Evolutionary conservation across 306 rosid species (phyloP), one percentile per base, ranked within the genome.

Genomic region (Castanea crenata): DNA sequence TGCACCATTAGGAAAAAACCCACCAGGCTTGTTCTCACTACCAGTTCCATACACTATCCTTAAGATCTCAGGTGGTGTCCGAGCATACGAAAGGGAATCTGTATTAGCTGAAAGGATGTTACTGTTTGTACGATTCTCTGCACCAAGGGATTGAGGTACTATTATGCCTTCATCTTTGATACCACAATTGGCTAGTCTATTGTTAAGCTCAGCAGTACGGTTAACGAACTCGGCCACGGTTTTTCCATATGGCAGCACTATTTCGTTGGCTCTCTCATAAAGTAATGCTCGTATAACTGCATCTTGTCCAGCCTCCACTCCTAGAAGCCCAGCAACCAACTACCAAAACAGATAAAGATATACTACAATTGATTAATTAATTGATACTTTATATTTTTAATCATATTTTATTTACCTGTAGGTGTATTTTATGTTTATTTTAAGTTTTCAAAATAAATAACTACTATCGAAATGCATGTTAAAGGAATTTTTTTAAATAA

Each of bases 141-240:
- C 85, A 31, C 83, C 87, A 1, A 80, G 77, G 23, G 1, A 38
- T 19, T 1, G 27, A 49, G 85, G 80, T 1, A 75, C 85, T 5
- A 9, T 6, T 7, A 81, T 16, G 13, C 88, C 88, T 81, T 81
- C 85, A 15, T 84, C 85, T 78, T 78, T 75, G 56, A 29, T 56
- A 7, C 83, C 89, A 52, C 82, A 76, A 25, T 2, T 67, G 16
- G 15, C 82, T 0, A 82, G 49, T 52, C 20, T 32, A 79, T 79
- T 85, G 5, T 70, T 59, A 0, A 65, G 75, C 74, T 0, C 32
- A 1, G 82, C 73, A 41, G 77, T 65, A 2, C 21, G 49, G 55
- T 57, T 69, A 1, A 84, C 55, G 62, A 79, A 73, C 9, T 73
- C 16, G 12, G 86, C 86, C 44, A 86, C 86, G 0, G 79, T 82